Base-by-base conservation (phyloP, 441 rosid genomes). In the Omphalea diandra region DNA sequence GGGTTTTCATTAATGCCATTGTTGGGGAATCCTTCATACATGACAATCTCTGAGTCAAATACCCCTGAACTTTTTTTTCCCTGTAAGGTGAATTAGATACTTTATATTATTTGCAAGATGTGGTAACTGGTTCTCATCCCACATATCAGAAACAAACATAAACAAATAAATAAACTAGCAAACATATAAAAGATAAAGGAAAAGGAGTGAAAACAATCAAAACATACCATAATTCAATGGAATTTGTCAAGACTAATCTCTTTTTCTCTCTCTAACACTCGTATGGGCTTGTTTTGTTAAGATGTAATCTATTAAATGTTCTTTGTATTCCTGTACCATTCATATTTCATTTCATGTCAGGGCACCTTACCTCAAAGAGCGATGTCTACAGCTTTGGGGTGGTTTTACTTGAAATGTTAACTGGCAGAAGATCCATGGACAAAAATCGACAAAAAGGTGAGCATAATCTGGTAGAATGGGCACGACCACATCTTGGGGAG, bases 341-440 rank as follows among this genome's bases (percentile, higher is more conserved):
- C 44, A 27, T 70, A 41, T 56, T 46, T 31, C 9, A 53, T 33
- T 35, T 31, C 27, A 50, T 71, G 44, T 66, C 83, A 83, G 88
- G 88, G 46, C 88, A 85, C 74, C 82, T 85, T 54, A 83, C 82
- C 2, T 67, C 82, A 6, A 83, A 81, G 63, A 83, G 88, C 29
- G 88, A 81, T 67, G 85, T 85, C 36, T 83, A 75, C 49, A 81
- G 86, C 77, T 85, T 83, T 72, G 88, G 86, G 59, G 86, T 85
- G 32, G 88, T 83, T 52, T 68, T 85, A 24, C 83, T 85, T n/a
- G 86, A 83, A 69, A 71, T 85, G 80, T 50, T 85, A 77, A 85
- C 83, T 8, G 88, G 88, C 12, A 67, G 77, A 68, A 73, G 83
- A 77, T 83, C 86, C 65, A 79, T 85, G 78, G 88, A 79, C 83